Evolutionary conservation across 306 rosid genomes (phyloP), one percentile per base, ranked within the genome.

Genomic region (Pachyrhizus erosus): DNA sequence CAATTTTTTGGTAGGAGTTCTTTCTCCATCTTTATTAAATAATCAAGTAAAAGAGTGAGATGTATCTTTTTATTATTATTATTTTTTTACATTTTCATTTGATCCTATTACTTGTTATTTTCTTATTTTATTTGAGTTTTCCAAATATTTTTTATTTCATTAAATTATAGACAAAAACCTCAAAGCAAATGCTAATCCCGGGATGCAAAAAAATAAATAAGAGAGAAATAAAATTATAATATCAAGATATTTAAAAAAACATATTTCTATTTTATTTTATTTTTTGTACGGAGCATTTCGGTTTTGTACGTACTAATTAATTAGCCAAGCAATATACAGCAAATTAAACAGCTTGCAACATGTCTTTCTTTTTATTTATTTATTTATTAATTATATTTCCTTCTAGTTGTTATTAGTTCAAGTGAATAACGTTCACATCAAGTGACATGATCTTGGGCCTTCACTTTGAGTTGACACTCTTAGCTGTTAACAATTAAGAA

Each of bases 401-500:
- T 46, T 52, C 12, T 26, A 3, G 26, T 61, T 83, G 61, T 58
- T 66, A 70, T 60, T 67, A 70, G 78, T 72, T 64, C 23, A 51
- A 78, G 77, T 68, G 74, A 62, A 51, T 52, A 79, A 75, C 9
- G 78, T 80, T 84, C 9, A 70, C 29, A 74, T 79, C 78, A 76
- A 49, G 80, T 49, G 82, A 61, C 79, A 60, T 23, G 84, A 78
- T 26, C 13, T 80, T 84, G 81, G 68, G 49, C 71, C 73, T 67
- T 73, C 78, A 77, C 75, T 55, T 40, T 82, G 66, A 67, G 88
- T 23, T 70, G 88, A 90, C 86, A 82, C 39, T 23, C 81, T 86
- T 84, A 92, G 91, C 89, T 87, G 91, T 87, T 40, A 43, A 48
- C 75, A 70, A 85, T 81, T 80, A 87, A 34, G 66, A 85, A 87